Conservation (phyloP, 2,329 filamentous ascomycete species). For the Epichloe glyceriae region DNA sequence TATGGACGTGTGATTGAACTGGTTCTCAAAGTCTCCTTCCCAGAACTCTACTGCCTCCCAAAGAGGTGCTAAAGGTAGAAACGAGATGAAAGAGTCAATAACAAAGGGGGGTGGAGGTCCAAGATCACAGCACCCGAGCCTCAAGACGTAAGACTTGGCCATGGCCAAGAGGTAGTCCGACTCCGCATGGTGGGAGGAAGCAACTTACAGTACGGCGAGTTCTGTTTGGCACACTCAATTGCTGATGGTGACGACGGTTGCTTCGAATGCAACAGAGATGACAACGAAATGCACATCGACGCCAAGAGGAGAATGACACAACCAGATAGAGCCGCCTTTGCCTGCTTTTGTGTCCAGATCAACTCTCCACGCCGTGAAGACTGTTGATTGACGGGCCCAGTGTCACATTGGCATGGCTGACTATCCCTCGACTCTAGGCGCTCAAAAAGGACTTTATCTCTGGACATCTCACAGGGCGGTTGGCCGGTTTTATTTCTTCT, state of each 20-base stretch:
- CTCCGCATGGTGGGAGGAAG: no score
- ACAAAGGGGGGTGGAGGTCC: neutral
- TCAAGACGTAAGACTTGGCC: no score
- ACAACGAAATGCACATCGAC: neutral
- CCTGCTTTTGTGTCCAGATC: neutral
- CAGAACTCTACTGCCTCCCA: slow-evolving; percentile 4
- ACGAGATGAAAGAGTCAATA: neutral
- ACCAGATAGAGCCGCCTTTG: neutral
- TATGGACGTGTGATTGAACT: neutral
- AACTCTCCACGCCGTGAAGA: neutral
- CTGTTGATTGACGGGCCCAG: neutral
- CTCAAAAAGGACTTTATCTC: neutral
- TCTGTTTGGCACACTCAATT: neutral
- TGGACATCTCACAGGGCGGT: neutral
- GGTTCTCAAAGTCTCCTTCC: slow-evolving; percentile 2
- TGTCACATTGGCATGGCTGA: neutral
- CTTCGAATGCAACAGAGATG: neutral
- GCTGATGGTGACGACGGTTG: neutral
- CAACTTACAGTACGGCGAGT: neutral
- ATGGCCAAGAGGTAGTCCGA: no score
- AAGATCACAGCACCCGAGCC: no score
- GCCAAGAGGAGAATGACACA: neutral
- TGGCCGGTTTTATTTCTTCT: neutral
- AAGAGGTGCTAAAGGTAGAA: neutral
- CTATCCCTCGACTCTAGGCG: neutral